These are phyloP conservation scores for Cytospora mali DNA, from an alignment of 2,329 filamentous ascomycete genomes.

Conservation along the genomic window DNA sequence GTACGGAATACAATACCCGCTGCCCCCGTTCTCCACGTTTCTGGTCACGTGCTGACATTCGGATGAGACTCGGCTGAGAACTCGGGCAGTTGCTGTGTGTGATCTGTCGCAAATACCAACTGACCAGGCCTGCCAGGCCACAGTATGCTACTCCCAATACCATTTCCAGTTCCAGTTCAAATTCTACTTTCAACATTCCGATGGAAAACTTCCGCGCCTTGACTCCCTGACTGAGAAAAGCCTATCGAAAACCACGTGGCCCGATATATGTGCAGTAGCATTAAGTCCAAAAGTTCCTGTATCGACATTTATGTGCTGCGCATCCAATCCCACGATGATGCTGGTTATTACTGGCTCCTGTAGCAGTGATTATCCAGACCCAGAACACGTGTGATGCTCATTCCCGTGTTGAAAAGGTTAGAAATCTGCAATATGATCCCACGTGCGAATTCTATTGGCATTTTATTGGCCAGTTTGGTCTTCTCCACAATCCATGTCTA, in stretches of 20 bases:
- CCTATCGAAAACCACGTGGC: too few species aligned
- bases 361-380: not conserved
- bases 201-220: too few species aligned
- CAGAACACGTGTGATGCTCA: slow-evolving; percentile 3
- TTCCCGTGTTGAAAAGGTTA: not conserved
- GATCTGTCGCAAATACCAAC: too few species aligned
- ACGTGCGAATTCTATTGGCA: slow-evolving; percentile 22
- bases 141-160: not conserved
- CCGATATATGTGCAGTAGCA: too few species aligned
- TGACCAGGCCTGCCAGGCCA: too few species aligned
- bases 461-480: slow-evolving; percentile 17
- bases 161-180: not conserved
- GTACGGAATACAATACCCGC: not conserved
- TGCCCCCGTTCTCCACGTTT: not conserved
- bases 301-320: too few species aligned
- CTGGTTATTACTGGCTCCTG: not conserved
- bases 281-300: too few species aligned
- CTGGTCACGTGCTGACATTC: not conserved
- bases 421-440: not conserved
- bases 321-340: not conserved
- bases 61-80: too few species aligned
- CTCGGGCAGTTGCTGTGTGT: too few species aligned
- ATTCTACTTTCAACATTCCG: too few species aligned
- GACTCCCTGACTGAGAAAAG: too few species aligned
- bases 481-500: not conserved